Conservation (phyloP, 1,139 yeast species). For the Tardiomyces blankii region DNA sequence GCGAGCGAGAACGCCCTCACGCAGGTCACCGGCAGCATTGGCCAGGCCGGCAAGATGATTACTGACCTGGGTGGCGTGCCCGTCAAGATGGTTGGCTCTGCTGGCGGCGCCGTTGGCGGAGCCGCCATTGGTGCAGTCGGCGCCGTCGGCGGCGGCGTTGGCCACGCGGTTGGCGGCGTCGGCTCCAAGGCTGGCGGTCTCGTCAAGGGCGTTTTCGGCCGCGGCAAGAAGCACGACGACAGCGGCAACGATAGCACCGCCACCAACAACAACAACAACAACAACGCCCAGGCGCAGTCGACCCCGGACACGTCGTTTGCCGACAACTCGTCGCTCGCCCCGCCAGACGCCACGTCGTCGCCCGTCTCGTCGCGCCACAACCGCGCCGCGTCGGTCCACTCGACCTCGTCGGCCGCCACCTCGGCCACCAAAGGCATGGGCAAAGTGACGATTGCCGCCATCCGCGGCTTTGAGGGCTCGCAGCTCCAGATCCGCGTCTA, state of each 20-base stretch:
- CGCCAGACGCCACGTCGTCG: conserved; percentile 1
- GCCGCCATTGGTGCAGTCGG: conserved; percentile 7
- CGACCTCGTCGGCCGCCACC: conserved; percentile 5
- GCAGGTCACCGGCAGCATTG: conserved; percentile 13
- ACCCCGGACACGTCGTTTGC: conserved; percentile 4
- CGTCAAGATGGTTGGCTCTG: conserved; percentile 27
- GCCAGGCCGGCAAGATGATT: conserved; percentile 15
- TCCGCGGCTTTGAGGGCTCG: conserved; percentile 19
- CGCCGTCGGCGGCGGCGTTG: conserved; percentile 2
- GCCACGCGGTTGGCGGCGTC: conserved; percentile 13
- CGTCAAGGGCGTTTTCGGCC: conserved; percentile 16
- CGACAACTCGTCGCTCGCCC: conserved; percentile 1
- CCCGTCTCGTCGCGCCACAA: conserved; percentile 5
- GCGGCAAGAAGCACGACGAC: conserved; percentile 11
- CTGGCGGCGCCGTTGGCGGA: conserved; percentile 23
- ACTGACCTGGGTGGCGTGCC: conserved; percentile 25
- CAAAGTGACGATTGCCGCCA: conserved; percentile 17
- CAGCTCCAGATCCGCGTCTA: conserved; percentile 23
- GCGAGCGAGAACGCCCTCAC: conserved; percentile 15
- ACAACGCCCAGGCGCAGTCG: conserved; percentile 3
- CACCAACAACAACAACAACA: too few species aligned
- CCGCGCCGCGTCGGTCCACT: conserved; percentile 11
- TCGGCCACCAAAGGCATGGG: conserved; percentile 14
- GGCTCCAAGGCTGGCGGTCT: conserved; percentile 14
- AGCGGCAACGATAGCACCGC: conserved; percentile 8